These are phyloP conservation scores for Globisporangium takayamanum DNA, from an alignment of 352 stramenopile genomes.

Conservation along the genomic window DNA sequence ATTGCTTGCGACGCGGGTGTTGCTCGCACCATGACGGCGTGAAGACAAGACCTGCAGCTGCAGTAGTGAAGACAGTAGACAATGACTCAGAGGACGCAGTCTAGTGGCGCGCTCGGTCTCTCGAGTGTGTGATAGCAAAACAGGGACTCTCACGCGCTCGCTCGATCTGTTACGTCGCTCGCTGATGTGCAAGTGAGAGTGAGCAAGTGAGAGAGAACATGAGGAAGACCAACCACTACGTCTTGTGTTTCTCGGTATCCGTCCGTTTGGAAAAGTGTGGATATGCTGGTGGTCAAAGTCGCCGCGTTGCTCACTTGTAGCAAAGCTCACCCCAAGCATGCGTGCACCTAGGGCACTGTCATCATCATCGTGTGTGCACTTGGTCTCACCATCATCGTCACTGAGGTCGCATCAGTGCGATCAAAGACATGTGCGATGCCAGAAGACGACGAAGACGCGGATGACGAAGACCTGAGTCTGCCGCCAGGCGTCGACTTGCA, in stretches of 20 bases:
- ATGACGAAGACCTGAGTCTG: slow-evolving; percentile 18
- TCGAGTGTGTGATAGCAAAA: slow-evolving; percentile 1
- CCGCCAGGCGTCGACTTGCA: slow-evolving; percentile 17
- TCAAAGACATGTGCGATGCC: slow-evolving; percentile 2
- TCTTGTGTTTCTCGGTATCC: not conserved
- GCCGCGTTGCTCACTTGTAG: not conserved
- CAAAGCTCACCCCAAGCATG: not conserved
- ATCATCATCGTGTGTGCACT: slow-evolving; percentile 41
- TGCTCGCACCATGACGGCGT: not conserved
- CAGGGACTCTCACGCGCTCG: not conserved
- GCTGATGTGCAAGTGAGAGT: not conserved
- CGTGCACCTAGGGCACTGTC: slow-evolving; percentile 9
- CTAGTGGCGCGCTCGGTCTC: not conserved
- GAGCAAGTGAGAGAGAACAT: not conserved
- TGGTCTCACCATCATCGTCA: slow-evolving; percentile 36
- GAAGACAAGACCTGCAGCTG: not conserved
- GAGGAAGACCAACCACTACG: not conserved
- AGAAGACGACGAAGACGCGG: slow-evolving; percentile 18
- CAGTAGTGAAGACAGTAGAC: not conserved
- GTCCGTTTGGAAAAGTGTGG: not conserved
- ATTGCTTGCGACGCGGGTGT: not conserved
- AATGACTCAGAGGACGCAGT: not conserved
- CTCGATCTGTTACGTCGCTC: not conserved
- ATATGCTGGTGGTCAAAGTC: too few relatives aligned
- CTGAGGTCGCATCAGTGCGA: not conserved